Conservation (phyloP, 768 basidiomycete genomes). For the Mycena capillaripes region DNA sequence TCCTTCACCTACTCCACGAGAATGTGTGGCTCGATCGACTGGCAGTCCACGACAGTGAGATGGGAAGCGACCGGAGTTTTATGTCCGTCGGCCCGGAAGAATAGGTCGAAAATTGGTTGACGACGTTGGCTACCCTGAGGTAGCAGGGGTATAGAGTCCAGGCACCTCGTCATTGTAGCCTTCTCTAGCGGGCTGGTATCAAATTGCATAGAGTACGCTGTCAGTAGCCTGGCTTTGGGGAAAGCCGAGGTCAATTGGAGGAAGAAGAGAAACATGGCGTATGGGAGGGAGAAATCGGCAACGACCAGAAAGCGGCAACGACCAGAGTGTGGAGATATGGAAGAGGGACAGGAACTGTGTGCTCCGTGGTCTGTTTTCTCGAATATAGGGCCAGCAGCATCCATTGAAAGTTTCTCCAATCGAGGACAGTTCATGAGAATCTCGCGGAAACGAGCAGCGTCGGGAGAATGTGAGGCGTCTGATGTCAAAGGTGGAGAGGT, state of each 20-base stretch:
- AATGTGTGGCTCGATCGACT: slow-evolving; percentile 47
- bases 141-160: slow-evolving; percentile 38
- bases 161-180: slow-evolving; percentile 50
- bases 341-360: slow-evolving; percentile 59
- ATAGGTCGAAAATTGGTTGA: slow-evolving; percentile 60
- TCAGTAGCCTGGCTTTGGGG: slow-evolving; percentile 66
- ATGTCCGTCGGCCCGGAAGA: slow-evolving; percentile 50
- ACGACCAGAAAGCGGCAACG: too few relatives aligned
- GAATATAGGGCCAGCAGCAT: slow-evolving; percentile 71
- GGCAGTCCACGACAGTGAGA: slow-evolving; percentile 62
- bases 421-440: slow-evolving; percentile 64
- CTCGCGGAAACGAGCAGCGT: slow-evolving; percentile 63
- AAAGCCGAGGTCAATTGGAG: slow-evolving; percentile 60
- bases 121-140: slow-evolving; percentile 59
- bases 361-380: slow-evolving; percentile 34
- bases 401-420: slow-evolving; percentile 69
- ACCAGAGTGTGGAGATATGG: slow-evolving; percentile 64
- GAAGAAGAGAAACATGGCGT: slow-evolving; percentile 63
- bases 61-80: slow-evolving; percentile 56
- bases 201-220: slow-evolving; percentile 62
- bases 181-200: slow-evolving; percentile 41
- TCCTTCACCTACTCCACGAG: slow-evolving; percentile 53
- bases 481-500: slow-evolving; percentile 76
- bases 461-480: slow-evolving; percentile 67
- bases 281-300: slow-evolving; percentile 67